Percentiles rank a stretch among this genome's conserved stretches.
These are phyloP conservation scores for Nemophila menziesii DNA, from an alignment of 257 asterid species.

Conservation along the genomic window DNA sequence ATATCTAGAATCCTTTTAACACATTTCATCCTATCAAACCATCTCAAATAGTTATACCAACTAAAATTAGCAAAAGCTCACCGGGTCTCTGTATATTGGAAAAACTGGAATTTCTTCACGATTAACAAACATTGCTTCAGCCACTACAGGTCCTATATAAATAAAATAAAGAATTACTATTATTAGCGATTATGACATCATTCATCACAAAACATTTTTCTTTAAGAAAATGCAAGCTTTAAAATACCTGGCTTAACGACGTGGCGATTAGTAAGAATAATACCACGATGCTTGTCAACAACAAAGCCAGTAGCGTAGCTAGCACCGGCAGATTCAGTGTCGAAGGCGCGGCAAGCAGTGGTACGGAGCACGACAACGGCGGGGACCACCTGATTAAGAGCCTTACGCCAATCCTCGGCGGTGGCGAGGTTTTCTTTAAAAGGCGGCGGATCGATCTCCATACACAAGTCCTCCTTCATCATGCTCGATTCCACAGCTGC, in stretches of 20 bases:
- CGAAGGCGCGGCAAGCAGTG: slow-evolving; percentile 87
- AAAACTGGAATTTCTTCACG: slow-evolving; percentile 85
- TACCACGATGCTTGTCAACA: slow-evolving; percentile 84
- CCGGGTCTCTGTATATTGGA: slow-evolving; percentile 96
- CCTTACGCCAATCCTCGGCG: slow-evolving; percentile 85
- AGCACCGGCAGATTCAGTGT: slow-evolving; percentile 89
- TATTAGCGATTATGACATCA: background rate
- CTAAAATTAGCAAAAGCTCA: slow-evolving; percentile 25
- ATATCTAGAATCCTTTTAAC: no score
- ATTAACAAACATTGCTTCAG: slow-evolving; percentile 92
- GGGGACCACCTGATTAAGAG: slow-evolving; percentile 77
- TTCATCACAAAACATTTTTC: background rate
- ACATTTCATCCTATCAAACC: no score
- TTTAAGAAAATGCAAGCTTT: background rate
- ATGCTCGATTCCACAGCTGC: slow-evolving; percentile 50
- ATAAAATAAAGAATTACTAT: background rate
- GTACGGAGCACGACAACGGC: slow-evolving; percentile 97
- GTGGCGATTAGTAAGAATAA: slow-evolving; percentile 88
- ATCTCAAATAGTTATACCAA: no score
- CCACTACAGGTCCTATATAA: slow-evolving; percentile 82
- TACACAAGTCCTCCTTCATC: slow-evolving; percentile 72
- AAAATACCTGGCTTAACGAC: slow-evolving; percentile 82
- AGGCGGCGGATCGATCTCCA: slow-evolving; percentile 88
- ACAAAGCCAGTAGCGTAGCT: slow-evolving; percentile 90
- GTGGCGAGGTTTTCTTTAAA: slow-evolving; percentile 53